A percentile compares a stretch with the other conserved stretches of the same genome.
phyloP scores from a whole-genome alignment of 2,329 filamentous ascomycete genomes.

The Cercospora sojina region DNA sequence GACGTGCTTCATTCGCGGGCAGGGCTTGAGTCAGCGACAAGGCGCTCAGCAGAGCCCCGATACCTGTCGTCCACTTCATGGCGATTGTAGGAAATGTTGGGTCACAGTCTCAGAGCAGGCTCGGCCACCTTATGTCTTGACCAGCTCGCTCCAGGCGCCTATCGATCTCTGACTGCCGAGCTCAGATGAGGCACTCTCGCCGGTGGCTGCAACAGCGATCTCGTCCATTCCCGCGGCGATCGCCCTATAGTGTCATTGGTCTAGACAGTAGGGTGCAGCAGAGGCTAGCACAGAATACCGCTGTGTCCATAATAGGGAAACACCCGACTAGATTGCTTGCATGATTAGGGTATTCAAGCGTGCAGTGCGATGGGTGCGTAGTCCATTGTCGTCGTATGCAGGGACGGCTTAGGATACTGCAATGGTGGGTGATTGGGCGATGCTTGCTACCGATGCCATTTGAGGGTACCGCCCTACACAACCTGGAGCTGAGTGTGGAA shows the following conservation, averaged over 20 bases:
- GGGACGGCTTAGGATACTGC: neutral
- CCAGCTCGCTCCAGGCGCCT: neutral
- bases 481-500: neutral
- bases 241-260: neutral
- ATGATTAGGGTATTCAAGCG: neutral
- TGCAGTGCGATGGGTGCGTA: neutral
- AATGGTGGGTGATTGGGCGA: neutral
- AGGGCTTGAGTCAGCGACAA: neutral
- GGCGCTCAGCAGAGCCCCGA: neutral
- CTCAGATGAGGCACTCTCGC: neutral
- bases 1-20: neutral
- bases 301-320: neutral
- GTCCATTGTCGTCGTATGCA: neutral
- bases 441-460: no score
- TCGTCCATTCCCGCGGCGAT: neutral
- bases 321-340: neutral
- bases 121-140: neutral
- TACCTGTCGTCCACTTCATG: neutral
- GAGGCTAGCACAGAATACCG: neutral
- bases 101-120: neutral
- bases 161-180: neutral
- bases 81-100: neutral
- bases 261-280: neutral
- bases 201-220: neutral
- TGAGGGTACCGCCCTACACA: neutral